Evolutionary conservation across 371 early-diverging fungal genomes (phyloP).

Genomic region (Apophysomyces trapeziformis): DNA sequence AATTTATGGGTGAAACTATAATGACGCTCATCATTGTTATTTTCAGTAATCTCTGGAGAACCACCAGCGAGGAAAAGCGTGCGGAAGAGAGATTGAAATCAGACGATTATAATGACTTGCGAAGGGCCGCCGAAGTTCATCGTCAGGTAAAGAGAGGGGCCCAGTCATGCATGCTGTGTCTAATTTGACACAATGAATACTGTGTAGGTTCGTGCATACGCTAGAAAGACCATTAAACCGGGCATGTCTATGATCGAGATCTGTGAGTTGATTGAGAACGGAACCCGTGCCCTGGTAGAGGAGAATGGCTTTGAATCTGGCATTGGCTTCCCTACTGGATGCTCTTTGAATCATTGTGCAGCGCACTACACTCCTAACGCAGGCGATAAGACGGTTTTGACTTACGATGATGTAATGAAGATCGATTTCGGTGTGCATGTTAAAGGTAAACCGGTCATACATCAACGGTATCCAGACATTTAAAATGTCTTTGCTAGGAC

Average conservation of each 20-base stretch:
- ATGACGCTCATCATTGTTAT: neutral
- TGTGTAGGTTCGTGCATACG: slow-evolving; percentile 77
- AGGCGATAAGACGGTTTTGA: slow-evolving; percentile 92
- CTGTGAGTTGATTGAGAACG: slow-evolving; percentile 94
- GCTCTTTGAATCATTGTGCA: slow-evolving; percentile 97
- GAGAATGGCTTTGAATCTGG: slow-evolving; percentile 90
- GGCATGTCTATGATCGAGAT: slow-evolving; percentile 97
- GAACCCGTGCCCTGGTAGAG: slow-evolving; percentile 90
- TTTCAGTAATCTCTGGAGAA: slow-evolving; percentile 73
- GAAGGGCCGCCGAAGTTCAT: slow-evolving; percentile 94
- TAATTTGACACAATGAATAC: neutral
- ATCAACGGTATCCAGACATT: neutral
- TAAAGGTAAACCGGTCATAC: slow-evolving; percentile 65
- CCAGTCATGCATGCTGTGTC: neutral
- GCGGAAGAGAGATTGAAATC: slow-evolving; percentile 65
- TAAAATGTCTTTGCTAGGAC: slow-evolving; percentile 40
- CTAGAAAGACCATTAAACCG: slow-evolving; percentile 87
- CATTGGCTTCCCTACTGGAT: slow-evolving; percentile 99
- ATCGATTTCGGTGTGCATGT: slow-evolving; percentile 99
- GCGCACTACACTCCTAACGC: slow-evolving; percentile 99
- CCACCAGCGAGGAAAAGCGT: slow-evolving; percentile 82
- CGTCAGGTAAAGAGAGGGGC: slow-evolving; percentile 57
- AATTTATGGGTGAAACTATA: neutral
- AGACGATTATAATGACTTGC: slow-evolving; percentile 81
- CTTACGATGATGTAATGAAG: slow-evolving; percentile 97